Base-by-base conservation (phyloP, 352 stramenopile species). In the Thraustochytrium striatum region DNA sequence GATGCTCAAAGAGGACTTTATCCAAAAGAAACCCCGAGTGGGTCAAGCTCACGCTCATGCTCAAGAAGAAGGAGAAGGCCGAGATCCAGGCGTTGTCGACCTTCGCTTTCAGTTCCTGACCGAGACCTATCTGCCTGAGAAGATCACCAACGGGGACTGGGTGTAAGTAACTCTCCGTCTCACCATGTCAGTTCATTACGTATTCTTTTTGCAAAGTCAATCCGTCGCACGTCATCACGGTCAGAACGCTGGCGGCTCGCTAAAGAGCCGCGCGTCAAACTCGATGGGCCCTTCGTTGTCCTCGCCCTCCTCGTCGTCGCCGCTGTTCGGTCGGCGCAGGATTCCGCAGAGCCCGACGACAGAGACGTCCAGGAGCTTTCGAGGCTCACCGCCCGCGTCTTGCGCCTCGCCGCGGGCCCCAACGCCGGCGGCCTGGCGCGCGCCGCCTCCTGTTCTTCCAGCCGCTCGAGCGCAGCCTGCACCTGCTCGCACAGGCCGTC, bases 51-150 rank as follows among this genome's bases (percentile, higher is more conserved):
- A 83, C 94, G 83, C 87, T 87, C 9, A 95, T 95, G 91, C 86
- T 93, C 62, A 84, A 86, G 69, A 91, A 86, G 0, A 94, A 93
- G 83, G 87, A 93, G 62, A 95, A 94, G 84, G 89, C 91, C 0
- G 91, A 95, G 83, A 95, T 95, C 70, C 90, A 88, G 87, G 89
- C 91, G 7, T 84, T 95, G 32, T 92, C 86, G 1, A 88, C 85
- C 3, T 95, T 94, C 89, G 91, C 16, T 95, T 95, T 84, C 90
- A 95, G 79, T 95, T 93, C 78, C 87, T 95, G 50, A 93, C 89
- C 28, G 85, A 95, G 82, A 85, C 84, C 28, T 95, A 94, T 83
- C 82, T 95, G 35, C 90, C 90, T 2, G 84, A 86, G 50, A 91
- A 91, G 82, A 75, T 89, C 16, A 35, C 69, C 16, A 79, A 88